phyloP scores from a whole-genome alignment of 257 asterid species.

The Handroanthus guayacan region DNA sequence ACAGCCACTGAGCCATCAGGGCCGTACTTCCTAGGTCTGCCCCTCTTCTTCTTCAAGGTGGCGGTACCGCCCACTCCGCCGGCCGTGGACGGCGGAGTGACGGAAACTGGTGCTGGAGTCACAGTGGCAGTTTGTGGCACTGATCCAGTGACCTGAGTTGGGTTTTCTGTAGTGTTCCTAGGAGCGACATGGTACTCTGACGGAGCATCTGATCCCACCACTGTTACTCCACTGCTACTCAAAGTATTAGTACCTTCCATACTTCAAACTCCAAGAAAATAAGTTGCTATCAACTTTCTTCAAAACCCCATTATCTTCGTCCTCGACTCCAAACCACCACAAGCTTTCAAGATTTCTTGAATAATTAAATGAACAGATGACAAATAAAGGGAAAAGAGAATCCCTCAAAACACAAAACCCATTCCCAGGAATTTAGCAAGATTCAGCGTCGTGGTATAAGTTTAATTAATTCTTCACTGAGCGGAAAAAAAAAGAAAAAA shows the following conservation, averaged over 20 bases:
- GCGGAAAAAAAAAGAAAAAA: conserved; percentile 29
- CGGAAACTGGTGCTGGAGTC: conserved; percentile 40
- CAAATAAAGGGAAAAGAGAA: conserved; percentile 3
- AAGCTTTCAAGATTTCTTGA: conserved; percentile 19
- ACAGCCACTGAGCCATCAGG: conserved; percentile 72
- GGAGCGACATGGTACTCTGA: conserved; percentile 86
- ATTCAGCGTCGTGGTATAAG: conserved; percentile 41
- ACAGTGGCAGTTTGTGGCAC: conserved; percentile 37
- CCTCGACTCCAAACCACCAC: conserved; percentile 26
- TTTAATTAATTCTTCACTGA: conserved; percentile 31
- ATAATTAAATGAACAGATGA: conserved; percentile 10
- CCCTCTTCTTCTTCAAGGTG: conserved; percentile 77
- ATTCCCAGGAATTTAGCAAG: conserved; percentile 34
- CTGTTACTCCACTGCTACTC: conserved; percentile 77
- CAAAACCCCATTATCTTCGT: conserved; percentile 48
- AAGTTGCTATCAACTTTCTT: conserved; percentile 31
- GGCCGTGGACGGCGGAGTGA: conserved; percentile 40
- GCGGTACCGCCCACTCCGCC: conserved; percentile 36
- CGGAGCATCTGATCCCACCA: conserved; percentile 96
- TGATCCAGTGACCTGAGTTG: conserved; percentile 55
- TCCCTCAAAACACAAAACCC: conserved; percentile 38
- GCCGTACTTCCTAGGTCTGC: conserved; percentile 90
- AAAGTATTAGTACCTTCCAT: conserved; percentile 69
- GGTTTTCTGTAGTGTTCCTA: conserved; percentile 61
- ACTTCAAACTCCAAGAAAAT: conserved; percentile 30